These are phyloP conservation scores for Colletotrichum scovillei DNA, from an alignment of 2,329 filamentous ascomycete species.

Conservation along the genomic window DNA sequence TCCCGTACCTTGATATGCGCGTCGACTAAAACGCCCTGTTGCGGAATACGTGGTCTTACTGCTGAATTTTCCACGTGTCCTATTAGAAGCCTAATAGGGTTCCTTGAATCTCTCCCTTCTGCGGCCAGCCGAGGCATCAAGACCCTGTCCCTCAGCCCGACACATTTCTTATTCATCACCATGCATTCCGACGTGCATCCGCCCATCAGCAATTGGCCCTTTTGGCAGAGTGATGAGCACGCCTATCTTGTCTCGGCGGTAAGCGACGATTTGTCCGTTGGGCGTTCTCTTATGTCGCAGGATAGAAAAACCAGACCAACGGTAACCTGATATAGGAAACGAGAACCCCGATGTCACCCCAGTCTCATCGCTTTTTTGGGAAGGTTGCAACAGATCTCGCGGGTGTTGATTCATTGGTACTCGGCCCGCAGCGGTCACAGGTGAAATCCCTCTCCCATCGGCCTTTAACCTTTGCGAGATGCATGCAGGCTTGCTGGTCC, in stretches of 20 bases:
- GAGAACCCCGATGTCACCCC: slow-evolving; percentile 6
- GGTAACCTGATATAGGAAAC: background rate
- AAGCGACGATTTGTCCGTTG: background rate
- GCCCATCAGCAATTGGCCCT: background rate
- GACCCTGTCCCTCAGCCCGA: background rate
- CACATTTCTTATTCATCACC: slow-evolving; percentile 16
- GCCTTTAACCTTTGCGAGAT: background rate
- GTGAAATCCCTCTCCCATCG: background rate
- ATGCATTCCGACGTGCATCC: slow-evolving; percentile 2
- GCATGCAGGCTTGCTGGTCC: slow-evolving; percentile 16
- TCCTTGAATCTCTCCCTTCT: background rate
- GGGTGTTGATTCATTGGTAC: background rate
- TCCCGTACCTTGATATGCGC: background rate
- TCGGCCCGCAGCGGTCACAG: background rate
- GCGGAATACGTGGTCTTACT: background rate
- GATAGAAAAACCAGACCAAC: background rate
- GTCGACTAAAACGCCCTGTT: background rate
- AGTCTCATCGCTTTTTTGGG: slow-evolving; percentile 12
- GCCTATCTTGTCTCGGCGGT: slow-evolving; percentile 8
- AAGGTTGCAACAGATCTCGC: slow-evolving; percentile 19
- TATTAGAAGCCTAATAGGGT: background rate
- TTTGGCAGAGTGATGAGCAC: background rate
- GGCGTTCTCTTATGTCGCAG: background rate
- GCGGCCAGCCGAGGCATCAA: background rate
- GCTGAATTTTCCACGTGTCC: background rate